Evolutionary conservation across 345 rosid species (phyloP), one percentile per base, ranked within the genome.

Genomic region (Gossypium arboreum): DNA sequence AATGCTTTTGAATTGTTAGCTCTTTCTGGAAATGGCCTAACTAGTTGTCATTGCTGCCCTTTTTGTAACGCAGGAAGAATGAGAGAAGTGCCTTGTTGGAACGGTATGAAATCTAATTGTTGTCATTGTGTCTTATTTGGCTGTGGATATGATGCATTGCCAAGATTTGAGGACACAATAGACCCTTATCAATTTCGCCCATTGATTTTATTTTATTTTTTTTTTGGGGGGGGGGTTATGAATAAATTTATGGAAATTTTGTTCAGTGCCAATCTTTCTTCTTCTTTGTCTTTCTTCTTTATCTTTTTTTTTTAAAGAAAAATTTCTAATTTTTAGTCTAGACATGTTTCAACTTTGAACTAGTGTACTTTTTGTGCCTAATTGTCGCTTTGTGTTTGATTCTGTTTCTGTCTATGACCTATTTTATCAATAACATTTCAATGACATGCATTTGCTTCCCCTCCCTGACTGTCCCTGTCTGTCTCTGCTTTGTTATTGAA

Each of bases 11-110:
- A 43, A 60, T 59, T 63, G 13, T 24, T 64, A 16, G 2, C 62
- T 41, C 22, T 76, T 55, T 1, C 44, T 59, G 47, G 29, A 27
- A 9, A 27, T 20, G 34, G 29, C 54, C 59, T 54, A 17, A 24
- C 17, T 45, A 5, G n/a, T 50, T 72, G 10, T 54, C 51, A 60
- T 68, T 55, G 44, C 63, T 76, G 59, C 52, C 66, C n/a, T 59
- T 51, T 71, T 57, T 73, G 17, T 48, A 56, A 65, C 62, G 80
- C 80, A 85, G 85, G 82, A 83, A 79, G 65, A 74, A 67, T n/a
- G 80, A 55, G 67, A 68, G 71, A 56, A 69, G 67, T 78, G 57
- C 78, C 34, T 22, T 69, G 50, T 52, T 73, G 29, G 59, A 81
- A 48, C 20, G 86, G 88, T 85, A 83, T 52, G 75, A 22, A 41